These are phyloP conservation scores for Cercis canadensis DNA, from an alignment of 306 rosid genomes.

Conservation along the genomic window DNA sequence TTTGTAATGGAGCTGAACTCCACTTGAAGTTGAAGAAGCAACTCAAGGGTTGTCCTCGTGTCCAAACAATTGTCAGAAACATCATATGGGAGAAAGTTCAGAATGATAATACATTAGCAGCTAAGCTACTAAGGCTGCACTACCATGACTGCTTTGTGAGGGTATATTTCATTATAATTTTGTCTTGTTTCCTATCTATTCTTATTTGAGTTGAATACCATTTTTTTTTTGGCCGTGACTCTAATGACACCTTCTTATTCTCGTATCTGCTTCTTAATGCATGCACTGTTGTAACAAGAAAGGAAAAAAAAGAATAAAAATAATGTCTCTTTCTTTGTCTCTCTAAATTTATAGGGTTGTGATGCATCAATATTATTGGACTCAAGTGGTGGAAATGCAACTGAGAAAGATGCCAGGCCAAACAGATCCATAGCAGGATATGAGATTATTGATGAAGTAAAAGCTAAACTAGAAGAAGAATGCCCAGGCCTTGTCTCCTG, in stretches of 20 bases:
- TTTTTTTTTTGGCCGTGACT: too few species aligned
- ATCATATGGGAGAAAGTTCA: not conserved
- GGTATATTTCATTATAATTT: not conserved
- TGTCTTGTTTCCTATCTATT: too few species aligned
- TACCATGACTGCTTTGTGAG: constrained; percentile 14
- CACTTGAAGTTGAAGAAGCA: too few species aligned
- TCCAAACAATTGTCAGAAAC: not conserved
- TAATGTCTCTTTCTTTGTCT: too few species aligned
- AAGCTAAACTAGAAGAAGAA: constrained; percentile 3
- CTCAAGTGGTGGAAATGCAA: not conserved
- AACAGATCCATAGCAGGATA: not conserved
- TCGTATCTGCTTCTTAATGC: too few species aligned
- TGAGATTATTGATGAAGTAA: constrained; percentile 6
- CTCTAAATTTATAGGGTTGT: not conserved
- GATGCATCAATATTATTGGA: constrained; percentile 1
- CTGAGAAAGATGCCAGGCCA: not conserved
- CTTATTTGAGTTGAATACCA: too few species aligned
- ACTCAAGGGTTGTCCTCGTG: not conserved
- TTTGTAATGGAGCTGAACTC: not conserved
- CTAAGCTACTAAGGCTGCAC: not conserved
- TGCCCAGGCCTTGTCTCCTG: not conserved
- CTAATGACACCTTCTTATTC: too few species aligned
- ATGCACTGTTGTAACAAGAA: too few species aligned
- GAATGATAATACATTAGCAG: not conserved
- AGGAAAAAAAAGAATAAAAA: too few species aligned